Evolutionary conservation across 495 filamentous ascomycete genomes (phyloP).

Genomic region (Pyrenula massariospora): DNA sequence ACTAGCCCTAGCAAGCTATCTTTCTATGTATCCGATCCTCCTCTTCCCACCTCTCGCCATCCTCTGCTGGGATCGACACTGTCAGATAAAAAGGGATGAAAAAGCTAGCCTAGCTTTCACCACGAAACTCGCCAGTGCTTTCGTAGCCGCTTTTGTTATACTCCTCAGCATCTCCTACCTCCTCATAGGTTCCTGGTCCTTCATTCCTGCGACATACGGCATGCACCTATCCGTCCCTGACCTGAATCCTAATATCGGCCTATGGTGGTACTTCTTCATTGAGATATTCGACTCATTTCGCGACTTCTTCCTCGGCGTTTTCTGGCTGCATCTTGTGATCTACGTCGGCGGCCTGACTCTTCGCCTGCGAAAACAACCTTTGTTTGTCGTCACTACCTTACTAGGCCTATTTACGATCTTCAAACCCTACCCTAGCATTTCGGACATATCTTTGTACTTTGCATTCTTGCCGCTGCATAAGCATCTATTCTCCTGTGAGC

Average conservation of each 20-base stretch:
- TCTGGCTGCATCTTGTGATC: constrained; percentile 86
- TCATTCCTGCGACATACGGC: constrained; percentile 79
- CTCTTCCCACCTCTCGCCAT: constrained; percentile 74
- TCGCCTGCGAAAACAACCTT: constrained; percentile 67
- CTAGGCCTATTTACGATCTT: constrained; percentile 85
- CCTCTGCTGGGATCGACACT: constrained; percentile 64
- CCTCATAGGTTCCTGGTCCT: constrained; percentile 71
- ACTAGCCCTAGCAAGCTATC: constrained; percentile 74
- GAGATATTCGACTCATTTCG: constrained; percentile 99
- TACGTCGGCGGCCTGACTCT: constrained; percentile 80
- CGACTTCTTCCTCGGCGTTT: constrained; percentile 91
- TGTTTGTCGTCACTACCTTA: constrained; percentile 72
- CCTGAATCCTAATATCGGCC: constrained; percentile 84
- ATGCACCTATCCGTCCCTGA: constrained; percentile 85
- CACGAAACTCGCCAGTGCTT: constrained; percentile 14
- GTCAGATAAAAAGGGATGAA: constrained; percentile 1
- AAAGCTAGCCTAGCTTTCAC: constrained; percentile 1
- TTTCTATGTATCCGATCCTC: constrained; percentile 83
- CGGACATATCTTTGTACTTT: constrained; percentile 74
- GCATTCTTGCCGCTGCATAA: constrained; percentile 76
- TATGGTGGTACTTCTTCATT: constrained; percentile 99
- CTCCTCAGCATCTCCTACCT: constrained; percentile 63
- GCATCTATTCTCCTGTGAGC: constrained; percentile 81
- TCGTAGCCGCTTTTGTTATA: constrained; percentile 39
- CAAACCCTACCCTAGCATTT: constrained; percentile 90